These are phyloP conservation scores for Acanthamoeba lenticulata DNA, from an alignment of 208 protist genomes.

Conservation along the genomic window DNA sequence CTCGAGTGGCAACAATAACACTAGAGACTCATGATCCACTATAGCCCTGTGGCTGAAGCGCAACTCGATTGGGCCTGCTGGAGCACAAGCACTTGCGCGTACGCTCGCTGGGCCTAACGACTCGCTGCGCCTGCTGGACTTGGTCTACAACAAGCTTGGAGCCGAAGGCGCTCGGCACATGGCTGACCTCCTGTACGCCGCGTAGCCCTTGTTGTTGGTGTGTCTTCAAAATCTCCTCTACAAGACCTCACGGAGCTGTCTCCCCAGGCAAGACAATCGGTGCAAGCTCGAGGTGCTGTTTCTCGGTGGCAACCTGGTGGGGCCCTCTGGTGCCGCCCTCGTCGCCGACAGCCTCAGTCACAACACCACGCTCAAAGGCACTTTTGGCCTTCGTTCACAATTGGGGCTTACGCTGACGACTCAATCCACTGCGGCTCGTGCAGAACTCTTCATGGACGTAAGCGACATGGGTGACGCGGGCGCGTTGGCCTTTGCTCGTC, in stretches of 20 bases:
- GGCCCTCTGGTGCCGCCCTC: neutral
- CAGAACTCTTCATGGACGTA: constrained; percentile 36
- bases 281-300: neutral
- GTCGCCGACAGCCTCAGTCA: neutral
- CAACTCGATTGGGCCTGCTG: neutral
- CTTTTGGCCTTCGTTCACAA: neutral
- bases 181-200: neutral
- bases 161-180: neutral
- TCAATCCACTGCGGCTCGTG: neutral
- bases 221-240: too few species aligned
- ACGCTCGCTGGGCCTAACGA: neutral
- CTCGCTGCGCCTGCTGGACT: neutral
- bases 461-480: constrained; percentile 20
- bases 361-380: neutral
- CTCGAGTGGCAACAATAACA: too few species aligned
- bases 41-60: constrained; percentile 49
- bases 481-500: neutral
- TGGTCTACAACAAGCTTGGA: constrained; percentile 4
- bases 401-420: neutral
- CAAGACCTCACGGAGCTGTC: too few species aligned
- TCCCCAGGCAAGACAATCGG: neutral
- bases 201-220: too few species aligned
- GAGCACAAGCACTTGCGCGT: neutral
- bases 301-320: neutral
- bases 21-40: too few species aligned